Evolutionary conservation across 2,329 filamentous ascomycete genomes (phyloP), one percentile per base, ranked within the genome.

Genomic region (Fusarium nodosum): DNA sequence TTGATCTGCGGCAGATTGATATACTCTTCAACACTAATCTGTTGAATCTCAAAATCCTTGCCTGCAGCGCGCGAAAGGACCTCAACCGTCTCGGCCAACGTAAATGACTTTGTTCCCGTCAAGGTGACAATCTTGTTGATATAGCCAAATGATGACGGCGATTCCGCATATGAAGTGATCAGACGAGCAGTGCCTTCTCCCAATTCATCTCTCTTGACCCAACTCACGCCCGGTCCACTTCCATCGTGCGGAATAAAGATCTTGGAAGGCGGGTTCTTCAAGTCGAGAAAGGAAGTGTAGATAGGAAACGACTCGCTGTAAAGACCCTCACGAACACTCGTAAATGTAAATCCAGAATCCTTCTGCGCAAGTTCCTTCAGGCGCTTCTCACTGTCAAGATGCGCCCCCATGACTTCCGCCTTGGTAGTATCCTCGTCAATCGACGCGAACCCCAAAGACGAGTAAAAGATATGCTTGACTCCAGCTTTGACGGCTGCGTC

Each of bases 291-390:
- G 1, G 68, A 47, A 5, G 68, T 72, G 3, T 71, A 71, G 3
- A 71, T 72, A 0, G 68, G 68, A 0, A 69, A 71, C 0, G 68
- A 71, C n/a, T 71, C 68, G 44, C 57, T 67, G 13, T 72, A 72
- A 0, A 71, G 48, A 1, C 68, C 68, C n/a, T 71, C 68, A 1
- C 68, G 69, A 1, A 72, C 36, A 3, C 65, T 72, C 1, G 68
- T 71, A 58, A 56, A 72, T 1, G 68, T 52, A 20, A 72, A 54
- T 0, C 22, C 38, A 2, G 31, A 0, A 1, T 46, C 10, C 0
- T 16, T 46, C 2, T 42, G 13, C 5, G 55, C 36, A 2, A 72
- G 20, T 10, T 50, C 12, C 2, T 13, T 53, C n/a, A 71, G 9
- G 15, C 60, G 7, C 20, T 31, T 47, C 24, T 71, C 69, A 3